Evolutionary conservation across 352 stramenopile species (phyloP).

Genomic region (Globisporangium nagaii): DNA sequence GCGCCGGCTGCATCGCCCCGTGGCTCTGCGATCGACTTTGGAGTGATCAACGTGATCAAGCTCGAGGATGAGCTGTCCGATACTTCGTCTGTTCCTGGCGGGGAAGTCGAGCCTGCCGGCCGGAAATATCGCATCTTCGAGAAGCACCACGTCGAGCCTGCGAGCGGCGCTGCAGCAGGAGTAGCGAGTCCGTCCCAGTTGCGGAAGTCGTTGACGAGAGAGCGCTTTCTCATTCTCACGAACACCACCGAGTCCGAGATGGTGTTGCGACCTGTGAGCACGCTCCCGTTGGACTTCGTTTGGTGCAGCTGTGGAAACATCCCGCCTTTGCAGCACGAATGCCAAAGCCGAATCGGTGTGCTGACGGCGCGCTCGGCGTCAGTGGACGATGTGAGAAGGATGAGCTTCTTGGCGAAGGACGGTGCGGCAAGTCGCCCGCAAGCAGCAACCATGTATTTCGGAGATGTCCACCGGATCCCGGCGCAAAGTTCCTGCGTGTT

Average conservation of each 20-base stretch:
- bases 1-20: neutral
- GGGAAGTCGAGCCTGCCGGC: constrained; percentile 27
- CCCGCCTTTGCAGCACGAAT: constrained; percentile 1
- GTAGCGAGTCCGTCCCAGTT: neutral
- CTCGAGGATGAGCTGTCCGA: constrained; percentile 61
- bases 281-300: constrained; percentile 52
- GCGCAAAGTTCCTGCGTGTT: constrained; percentile 43
- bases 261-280: constrained; percentile 67
- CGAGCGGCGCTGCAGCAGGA: neutral
- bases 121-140: constrained; percentile 68
- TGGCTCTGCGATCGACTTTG: constrained; percentile 36
- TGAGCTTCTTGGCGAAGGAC: constrained; percentile 7
- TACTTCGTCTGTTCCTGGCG: constrained; percentile 10
- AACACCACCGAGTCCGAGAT: constrained; percentile 51
- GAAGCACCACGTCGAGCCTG: constrained; percentile 10
- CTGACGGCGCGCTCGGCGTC: constrained; percentile 25
- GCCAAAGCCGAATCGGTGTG: constrained; percentile 5
- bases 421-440: constrained; percentile 3
- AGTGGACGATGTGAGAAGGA: constrained; percentile 20
- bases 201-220: constrained; percentile 8
- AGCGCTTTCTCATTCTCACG: constrained; percentile 37
- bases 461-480: constrained; percentile 35
- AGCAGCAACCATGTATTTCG: constrained; percentile 37
- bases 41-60: constrained; percentile 63
- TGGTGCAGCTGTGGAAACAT: constrained; percentile 29